Evolutionary conservation across 768 basidiomycete species (phyloP).

Genomic region (Termitomyces sp.): DNA sequence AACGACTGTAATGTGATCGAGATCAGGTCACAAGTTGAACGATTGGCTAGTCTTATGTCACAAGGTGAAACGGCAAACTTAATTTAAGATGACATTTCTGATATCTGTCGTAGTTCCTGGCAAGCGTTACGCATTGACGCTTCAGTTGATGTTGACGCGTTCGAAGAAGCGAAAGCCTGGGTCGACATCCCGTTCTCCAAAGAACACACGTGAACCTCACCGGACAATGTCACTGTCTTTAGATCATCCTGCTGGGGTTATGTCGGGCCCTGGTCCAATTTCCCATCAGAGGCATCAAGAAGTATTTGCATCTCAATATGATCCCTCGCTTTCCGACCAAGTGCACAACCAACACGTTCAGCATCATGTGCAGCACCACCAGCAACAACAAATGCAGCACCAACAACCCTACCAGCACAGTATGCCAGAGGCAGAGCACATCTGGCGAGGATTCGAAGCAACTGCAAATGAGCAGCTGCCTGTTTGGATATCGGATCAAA

Average conservation of each 20-base stretch:
- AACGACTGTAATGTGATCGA: slow-evolving; percentile 73
- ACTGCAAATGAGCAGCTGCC: slow-evolving; percentile 72
- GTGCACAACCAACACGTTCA: slow-evolving; percentile 24
- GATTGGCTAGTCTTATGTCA: slow-evolving; percentile 67
- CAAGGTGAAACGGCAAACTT: slow-evolving; percentile 48
- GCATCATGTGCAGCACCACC: slow-evolving; percentile 15
- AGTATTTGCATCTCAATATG: slow-evolving; percentile 54
- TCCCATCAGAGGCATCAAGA: slow-evolving; percentile 38
- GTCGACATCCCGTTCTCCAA: slow-evolving; percentile 58
- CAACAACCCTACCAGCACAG: slow-evolving; percentile 21
- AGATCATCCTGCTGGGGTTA: slow-evolving; percentile 29
- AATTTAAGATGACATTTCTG: neutral
- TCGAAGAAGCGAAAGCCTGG: slow-evolving; percentile 54
- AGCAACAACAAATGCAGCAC: slow-evolving; percentile 19
- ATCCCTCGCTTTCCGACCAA: slow-evolving; percentile 30
- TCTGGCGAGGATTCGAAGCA: slow-evolving; percentile 72
- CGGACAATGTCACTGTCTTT: slow-evolving; percentile 41
- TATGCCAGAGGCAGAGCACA: slow-evolving; percentile 50
- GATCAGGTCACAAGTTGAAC: slow-evolving; percentile 74
- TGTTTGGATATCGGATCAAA: slow-evolving; percentile 84
- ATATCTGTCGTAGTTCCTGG: slow-evolving; percentile 63
- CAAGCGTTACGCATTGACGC: slow-evolving; percentile 84
- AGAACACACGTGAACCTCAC: slow-evolving; percentile 47
- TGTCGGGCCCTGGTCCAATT: slow-evolving; percentile 20
- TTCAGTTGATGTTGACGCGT: slow-evolving; percentile 85